A percentile compares a stretch with the other conserved stretches of the same genome.
Conservation (phyloP, 371 early-diverging fungal genomes). For the Mortierella polycephala region DNA sequence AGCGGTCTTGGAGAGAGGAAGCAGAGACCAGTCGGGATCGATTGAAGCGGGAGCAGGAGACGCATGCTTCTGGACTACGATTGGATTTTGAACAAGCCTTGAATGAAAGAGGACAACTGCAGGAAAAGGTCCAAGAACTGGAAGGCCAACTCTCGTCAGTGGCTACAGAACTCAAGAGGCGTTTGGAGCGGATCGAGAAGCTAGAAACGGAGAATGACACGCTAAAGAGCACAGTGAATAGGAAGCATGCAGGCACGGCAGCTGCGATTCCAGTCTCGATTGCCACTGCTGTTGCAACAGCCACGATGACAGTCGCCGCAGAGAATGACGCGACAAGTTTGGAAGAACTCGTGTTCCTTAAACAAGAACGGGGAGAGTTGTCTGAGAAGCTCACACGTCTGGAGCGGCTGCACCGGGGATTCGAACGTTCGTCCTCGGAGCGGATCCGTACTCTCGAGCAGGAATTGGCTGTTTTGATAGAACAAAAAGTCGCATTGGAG, state of each 20-base stretch:
- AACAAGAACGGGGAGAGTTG: conserved; percentile 58
- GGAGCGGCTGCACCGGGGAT: conserved; percentile 46
- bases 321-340: conserved; percentile 19
- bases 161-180: conserved; percentile 11
- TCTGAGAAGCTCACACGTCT: conserved; percentile 54
- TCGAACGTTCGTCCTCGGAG: conserved; percentile 46
- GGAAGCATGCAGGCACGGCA: background rate
- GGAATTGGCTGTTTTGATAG: conserved; percentile 24
- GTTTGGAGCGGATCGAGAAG: conserved; percentile 23
- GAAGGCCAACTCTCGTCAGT: conserved; percentile 5
- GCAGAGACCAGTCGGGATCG: conserved; percentile 19
- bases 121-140: conserved; percentile 11
- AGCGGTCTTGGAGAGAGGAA: conserved; percentile 35
- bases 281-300: background rate
- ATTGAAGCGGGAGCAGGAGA: conserved; percentile 18
- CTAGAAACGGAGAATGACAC: too few species aligned
- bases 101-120: conserved; percentile 11
- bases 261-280: background rate
- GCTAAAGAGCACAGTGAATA: too few species aligned
- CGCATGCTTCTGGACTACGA: background rate
- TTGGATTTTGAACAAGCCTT: conserved; percentile 6
- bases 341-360: conserved; percentile 55
- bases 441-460: conserved; percentile 41
- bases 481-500: conserved; percentile 34
- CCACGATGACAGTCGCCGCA: too few species aligned